These are phyloP conservation scores for Salix brachista DNA, from an alignment of 345 rosid species.

Conservation along the genomic window DNA sequence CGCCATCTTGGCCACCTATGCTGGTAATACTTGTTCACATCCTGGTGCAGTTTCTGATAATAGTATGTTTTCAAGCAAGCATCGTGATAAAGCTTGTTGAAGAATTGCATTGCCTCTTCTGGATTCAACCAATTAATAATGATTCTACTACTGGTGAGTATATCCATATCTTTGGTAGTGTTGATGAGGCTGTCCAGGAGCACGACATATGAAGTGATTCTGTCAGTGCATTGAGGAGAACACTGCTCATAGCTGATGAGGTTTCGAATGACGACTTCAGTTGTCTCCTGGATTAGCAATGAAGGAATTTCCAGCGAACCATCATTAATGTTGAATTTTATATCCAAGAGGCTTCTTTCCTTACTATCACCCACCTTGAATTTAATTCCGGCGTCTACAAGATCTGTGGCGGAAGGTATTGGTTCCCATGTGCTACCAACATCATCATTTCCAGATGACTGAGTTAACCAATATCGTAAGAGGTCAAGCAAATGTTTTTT, in stretches of 20 bases:
- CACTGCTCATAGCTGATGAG: constrained; percentile 21
- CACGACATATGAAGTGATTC: constrained; percentile 17
- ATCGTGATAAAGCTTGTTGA: constrained; percentile 17
- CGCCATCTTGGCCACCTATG: neutral
- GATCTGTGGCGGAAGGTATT: constrained; percentile 3
- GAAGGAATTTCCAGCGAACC: constrained; percentile 16
- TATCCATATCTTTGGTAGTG: constrained; percentile 11
- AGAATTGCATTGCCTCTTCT: constrained; percentile 17
- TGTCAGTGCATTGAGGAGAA: neutral
- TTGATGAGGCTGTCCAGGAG: constrained; percentile 17
- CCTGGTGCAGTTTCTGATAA: neutral
- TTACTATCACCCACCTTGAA: neutral
- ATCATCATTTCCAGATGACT: neutral
- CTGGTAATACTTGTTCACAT: neutral
- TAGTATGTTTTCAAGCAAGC: constrained; percentile 1
- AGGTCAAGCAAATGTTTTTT: constrained; percentile 20
- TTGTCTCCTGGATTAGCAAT: constrained; percentile 4
- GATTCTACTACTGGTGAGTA: neutral
- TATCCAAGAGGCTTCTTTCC: constrained; percentile 1
- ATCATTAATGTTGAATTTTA: neutral
- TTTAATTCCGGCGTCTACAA: constrained; percentile 6
- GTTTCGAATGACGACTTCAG: constrained; percentile 15
- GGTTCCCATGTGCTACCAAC: neutral
- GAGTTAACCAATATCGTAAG: neutral
- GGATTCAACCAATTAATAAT: constrained; percentile 14